These are phyloP conservation scores for Brassica juncea DNA, from an alignment of 345 rosid species.

Conservation along the genomic window DNA sequence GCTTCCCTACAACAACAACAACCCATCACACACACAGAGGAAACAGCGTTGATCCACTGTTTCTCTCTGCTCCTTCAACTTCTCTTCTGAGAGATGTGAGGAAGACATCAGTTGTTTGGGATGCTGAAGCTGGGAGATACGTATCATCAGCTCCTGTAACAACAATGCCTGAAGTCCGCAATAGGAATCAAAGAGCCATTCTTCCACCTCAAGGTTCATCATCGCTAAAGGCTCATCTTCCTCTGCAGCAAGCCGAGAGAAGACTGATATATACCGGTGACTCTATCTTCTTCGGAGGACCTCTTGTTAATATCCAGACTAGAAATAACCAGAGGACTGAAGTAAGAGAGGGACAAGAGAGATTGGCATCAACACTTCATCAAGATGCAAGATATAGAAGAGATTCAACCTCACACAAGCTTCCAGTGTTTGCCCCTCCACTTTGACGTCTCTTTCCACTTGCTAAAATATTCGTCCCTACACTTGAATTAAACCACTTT, in stretches of 20 bases:
- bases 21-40: constrained; percentile 52
- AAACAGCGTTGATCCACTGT: constrained; percentile 53
- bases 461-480: too few relatives aligned
- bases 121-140: constrained; percentile 91
- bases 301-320: constrained; percentile 47
- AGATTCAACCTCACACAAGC: constrained; percentile 78
- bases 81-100: constrained; percentile 77
- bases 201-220: constrained; percentile 50
- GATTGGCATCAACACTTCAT: constrained; percentile 53
- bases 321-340: constrained; percentile 54
- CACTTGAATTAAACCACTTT: too few relatives aligned
- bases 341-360: constrained; percentile 59
- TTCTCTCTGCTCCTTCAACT: constrained; percentile 62
- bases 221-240: constrained; percentile 45
- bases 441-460: neutral
- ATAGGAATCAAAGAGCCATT: constrained; percentile 48
- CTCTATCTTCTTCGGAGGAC: constrained; percentile 91
- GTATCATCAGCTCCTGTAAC: constrained; percentile 81
- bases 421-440: constrained; percentile 78
- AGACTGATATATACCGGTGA: constrained; percentile 78
- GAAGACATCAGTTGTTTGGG: constrained; percentile 87
- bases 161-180: constrained; percentile 60
- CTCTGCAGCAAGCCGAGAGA: constrained; percentile 53
- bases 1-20: constrained; percentile 32
- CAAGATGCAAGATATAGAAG: constrained; percentile 75